Conservation (phyloP, 2,329 filamentous ascomycete species). For the Colletotrichum sp. region DNA sequence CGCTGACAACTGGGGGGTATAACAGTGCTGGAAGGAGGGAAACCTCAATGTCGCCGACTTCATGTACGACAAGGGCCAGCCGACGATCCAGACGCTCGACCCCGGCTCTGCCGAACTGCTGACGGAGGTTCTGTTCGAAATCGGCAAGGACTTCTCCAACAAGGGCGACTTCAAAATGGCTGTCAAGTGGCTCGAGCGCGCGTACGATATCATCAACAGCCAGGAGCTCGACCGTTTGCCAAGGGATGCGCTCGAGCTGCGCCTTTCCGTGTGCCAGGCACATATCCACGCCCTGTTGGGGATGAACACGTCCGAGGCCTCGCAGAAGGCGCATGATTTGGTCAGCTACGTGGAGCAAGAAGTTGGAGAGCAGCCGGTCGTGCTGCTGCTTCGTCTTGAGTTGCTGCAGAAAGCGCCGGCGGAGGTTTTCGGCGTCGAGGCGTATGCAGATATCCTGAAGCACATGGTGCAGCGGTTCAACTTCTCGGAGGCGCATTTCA, state of each 20-base stretch:
- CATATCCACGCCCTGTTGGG: conserved; percentile 62
- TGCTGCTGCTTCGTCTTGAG: conserved; percentile 73
- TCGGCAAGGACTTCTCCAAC: conserved; percentile 66
- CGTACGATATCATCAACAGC: conserved; percentile 61
- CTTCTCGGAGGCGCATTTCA: conserved; percentile 68
- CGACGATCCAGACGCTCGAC: conserved; percentile 44
- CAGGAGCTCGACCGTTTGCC: conserved; percentile 63
- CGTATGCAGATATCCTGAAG: conserved; percentile 59
- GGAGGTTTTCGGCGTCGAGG: conserved; percentile 52
- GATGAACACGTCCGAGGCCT: conserved; percentile 45
- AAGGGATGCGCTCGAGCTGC: conserved; percentile 66
- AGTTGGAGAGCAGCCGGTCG: conserved; percentile 67
- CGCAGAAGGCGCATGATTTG: conserved; percentile 59
- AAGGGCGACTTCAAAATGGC: conserved; percentile 61
- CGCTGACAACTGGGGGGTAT: background rate
- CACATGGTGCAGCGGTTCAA: conserved; percentile 66
- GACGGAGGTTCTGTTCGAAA: conserved; percentile 72
- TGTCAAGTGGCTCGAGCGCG: conserved; percentile 75
- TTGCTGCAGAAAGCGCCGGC: conserved; percentile 56
- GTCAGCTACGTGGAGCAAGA: conserved; percentile 67
- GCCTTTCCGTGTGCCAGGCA: conserved; percentile 69
- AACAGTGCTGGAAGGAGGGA: conserved; percentile 75
- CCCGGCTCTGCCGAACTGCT: conserved; percentile 62
- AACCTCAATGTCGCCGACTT: conserved; percentile 79
- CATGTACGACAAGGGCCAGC: conserved; percentile 69